Evolutionary conservation across 1,139 yeast species (phyloP).

Genomic region (Petasospora rhodanensis): DNA sequence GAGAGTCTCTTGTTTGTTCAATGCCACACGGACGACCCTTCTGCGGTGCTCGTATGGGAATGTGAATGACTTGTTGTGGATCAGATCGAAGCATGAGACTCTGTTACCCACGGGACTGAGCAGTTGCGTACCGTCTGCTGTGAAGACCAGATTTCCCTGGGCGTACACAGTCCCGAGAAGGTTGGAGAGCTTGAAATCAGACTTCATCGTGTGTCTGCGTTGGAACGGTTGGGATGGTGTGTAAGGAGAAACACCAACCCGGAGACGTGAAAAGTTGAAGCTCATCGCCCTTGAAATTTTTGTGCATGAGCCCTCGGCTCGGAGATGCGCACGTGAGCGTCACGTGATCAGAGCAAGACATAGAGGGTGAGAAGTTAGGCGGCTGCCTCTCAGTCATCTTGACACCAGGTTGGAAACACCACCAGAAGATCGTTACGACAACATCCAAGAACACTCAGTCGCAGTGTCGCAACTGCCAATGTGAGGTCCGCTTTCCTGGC

Average conservation of each 20-base stretch:
- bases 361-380: too few relatives aligned
- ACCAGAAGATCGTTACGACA: too few relatives aligned
- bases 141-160: conserved; percentile 83
- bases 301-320: too few relatives aligned
- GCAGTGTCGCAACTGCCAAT: too few relatives aligned
- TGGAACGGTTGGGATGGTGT: not conserved
- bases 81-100: conserved; percentile 81
- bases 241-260: too few relatives aligned
- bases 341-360: too few relatives aligned
- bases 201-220: conserved; percentile 35
- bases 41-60: conserved; percentile 90
- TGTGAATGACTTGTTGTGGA: conserved; percentile 82
- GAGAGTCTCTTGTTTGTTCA: conserved; percentile 78
- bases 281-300: conserved; percentile 24
- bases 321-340: too few relatives aligned
- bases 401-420: too few relatives aligned
- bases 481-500: too few relatives aligned
- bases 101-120: conserved; percentile 94
- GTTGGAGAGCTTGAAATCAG: conserved; percentile 73
- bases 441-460: too few relatives aligned
- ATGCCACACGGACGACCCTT: conserved; percentile 72
- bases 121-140: conserved; percentile 79
- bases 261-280: conserved; percentile 4
- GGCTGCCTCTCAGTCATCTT: too few relatives aligned
- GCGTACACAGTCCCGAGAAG: conserved; percentile 91